These are phyloP conservation scores for Dimocarpus longan DNA, from an alignment of 345 rosid species.

Conservation along the genomic window DNA sequence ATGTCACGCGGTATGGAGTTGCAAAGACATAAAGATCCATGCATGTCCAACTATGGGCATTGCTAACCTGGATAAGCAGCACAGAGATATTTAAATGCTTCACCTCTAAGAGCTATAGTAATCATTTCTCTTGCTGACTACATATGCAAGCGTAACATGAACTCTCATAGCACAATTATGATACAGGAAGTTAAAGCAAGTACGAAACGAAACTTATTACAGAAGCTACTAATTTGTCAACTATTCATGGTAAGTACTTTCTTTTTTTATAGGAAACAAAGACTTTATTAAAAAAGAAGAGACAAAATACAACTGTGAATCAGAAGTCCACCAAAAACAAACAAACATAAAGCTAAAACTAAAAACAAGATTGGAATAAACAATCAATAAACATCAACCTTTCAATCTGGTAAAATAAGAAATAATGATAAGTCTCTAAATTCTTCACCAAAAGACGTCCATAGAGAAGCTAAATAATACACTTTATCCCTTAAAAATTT, in stretches of 20 bases:
- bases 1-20: slow-evolving; percentile 89
- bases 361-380: too few relatives aligned
- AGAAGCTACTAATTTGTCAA: background rate
- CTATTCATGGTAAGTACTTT: background rate
- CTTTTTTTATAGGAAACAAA: too few relatives aligned
- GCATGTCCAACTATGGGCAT: slow-evolving; percentile 97
- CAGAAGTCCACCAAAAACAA: too few relatives aligned
- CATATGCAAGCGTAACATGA: background rate
- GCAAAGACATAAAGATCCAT: slow-evolving; percentile 96
- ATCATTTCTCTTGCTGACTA: background rate
- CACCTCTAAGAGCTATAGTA: slow-evolving; percentile 9
- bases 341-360: too few relatives aligned
- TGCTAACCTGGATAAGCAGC: slow-evolving; percentile 54
- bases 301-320: too few relatives aligned
- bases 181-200: background rate
- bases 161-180: background rate
- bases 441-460: too few relatives aligned
- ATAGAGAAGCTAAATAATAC: too few relatives aligned
- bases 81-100: slow-evolving; percentile 18
- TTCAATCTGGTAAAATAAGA: too few relatives aligned
- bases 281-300: too few relatives aligned
- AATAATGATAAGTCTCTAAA: too few relatives aligned
- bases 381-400: too few relatives aligned
- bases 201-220: background rate
- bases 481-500: too few relatives aligned